Base-by-base conservation (phyloP, 1,284 basidiomycete species). In the Ustilago loliicola region DNA sequence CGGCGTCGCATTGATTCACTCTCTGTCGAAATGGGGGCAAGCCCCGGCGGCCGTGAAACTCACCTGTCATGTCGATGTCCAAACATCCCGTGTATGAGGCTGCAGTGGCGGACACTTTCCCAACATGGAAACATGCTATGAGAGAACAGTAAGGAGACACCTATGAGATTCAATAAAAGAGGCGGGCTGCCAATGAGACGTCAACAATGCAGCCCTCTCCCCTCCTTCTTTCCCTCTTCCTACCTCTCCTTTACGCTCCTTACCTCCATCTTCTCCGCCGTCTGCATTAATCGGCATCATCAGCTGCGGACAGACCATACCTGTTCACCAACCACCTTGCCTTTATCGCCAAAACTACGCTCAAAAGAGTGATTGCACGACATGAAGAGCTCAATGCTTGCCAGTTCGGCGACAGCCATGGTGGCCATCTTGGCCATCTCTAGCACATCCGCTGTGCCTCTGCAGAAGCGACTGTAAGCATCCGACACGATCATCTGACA, bases 391-490 rank as follows among this genome's bases (percentile, higher is more conserved):
- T 15, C 65, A 9, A 6, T 63, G 23, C 10, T 72, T 7, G 61
- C 65, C 60, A 47, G 61, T 53, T 64, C 71, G 25, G 52, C 34
- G 30, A 72, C 61, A 27, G 65, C 58, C 13, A 30, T 72, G 61
- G 71, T 72, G 52, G 71, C 71, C 29, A 34, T 60, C 25, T n/a
- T 72, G 56, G 71, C 71, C 23, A 54, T 64, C 32, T 64, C 71
- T 3, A 53, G 61, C 6, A 72, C 71, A 10, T 64, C 34, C 15
- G 73, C 73, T 5, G 61, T 59, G 10, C 73, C 73, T 30, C 34
- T 76, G 9, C 61, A 76, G 19, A 76, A 76, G 54, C 73, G 73
- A 64, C 57, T 76, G 67, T 73, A 65, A 73, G 71, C 52, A 61
- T 47, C 21, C 19, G 42, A n/a, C 21, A n/a, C 7, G 2, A 45